Percentiles rank a stretch among this genome's conserved stretches.
phyloP scores from a whole-genome alignment of 768 basidiomycete species.

The Xerocomus potaroensis region DNA sequence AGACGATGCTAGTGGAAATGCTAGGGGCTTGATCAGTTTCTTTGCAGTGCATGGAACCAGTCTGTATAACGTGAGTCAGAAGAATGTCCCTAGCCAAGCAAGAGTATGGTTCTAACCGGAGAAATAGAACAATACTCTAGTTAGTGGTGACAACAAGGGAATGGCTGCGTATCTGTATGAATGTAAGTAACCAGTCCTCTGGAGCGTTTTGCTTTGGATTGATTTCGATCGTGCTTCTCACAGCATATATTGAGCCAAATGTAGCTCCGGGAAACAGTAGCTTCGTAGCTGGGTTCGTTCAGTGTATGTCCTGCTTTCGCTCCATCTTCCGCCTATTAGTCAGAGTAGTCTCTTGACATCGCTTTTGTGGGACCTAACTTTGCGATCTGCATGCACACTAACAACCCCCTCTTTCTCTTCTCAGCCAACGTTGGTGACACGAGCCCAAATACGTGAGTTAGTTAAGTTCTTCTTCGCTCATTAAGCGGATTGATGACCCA shows the following conservation, averaged over 20 bases:
- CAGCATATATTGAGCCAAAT: slow-evolving; percentile 60
- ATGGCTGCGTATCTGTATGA: slow-evolving; percentile 83
- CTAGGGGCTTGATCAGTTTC: slow-evolving; percentile 67
- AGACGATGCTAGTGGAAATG: slow-evolving; percentile 51
- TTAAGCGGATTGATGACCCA: not conserved
- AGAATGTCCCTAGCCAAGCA: not conserved
- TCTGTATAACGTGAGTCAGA: slow-evolving; percentile 54
- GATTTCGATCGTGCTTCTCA: not conserved
- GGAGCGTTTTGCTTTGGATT: not conserved
- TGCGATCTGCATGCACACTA: not conserved
- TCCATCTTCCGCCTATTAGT: not conserved
- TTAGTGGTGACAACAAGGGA: slow-evolving; percentile 80
- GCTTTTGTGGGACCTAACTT: not conserved
- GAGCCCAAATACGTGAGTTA: slow-evolving; percentile 69
- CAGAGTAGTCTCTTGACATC: not conserved
- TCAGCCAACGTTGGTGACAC: slow-evolving; percentile 79
- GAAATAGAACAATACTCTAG: slow-evolving; percentile 71
- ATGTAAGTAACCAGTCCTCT: slow-evolving; percentile 36
- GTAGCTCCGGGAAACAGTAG: slow-evolving; percentile 63
- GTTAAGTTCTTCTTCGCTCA: too few relatives aligned
- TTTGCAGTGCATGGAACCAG: slow-evolving; percentile 80
- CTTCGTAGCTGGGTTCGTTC: slow-evolving; percentile 73
- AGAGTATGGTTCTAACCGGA: not conserved
- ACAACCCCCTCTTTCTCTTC: not conserved
- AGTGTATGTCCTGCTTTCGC: slow-evolving; percentile 44